Conservation (phyloP, 768 basidiomycete genomes). For the Auriscalpium microsporum region DNA sequence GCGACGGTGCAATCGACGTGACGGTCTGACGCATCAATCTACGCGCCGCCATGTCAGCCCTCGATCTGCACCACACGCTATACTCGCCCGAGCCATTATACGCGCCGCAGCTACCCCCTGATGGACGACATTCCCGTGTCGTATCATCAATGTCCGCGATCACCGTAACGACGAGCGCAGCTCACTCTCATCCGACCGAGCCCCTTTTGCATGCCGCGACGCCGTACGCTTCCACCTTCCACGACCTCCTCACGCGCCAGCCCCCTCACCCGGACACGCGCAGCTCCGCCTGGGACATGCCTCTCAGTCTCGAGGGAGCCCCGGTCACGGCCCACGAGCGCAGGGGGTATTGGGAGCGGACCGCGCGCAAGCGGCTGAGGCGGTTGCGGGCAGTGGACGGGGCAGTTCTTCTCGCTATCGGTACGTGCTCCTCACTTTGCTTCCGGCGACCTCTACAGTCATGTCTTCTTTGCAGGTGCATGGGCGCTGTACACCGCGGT, state of each 20-base stretch:
- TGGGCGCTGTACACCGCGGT: slow-evolving; percentile 58
- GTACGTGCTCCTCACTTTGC: slow-evolving; percentile 20
- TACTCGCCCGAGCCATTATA: neutral
- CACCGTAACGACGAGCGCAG: slow-evolving; percentile 20
- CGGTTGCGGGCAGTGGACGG: slow-evolving; percentile 24
- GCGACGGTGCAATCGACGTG: too few species aligned
- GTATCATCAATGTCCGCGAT: slow-evolving; percentile 23
- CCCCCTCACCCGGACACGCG: slow-evolving; percentile 36
- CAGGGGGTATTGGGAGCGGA: slow-evolving; percentile 21
- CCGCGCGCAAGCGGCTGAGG: slow-evolving; percentile 25
- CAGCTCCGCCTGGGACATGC: slow-evolving; percentile 22
- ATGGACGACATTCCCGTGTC: slow-evolving; percentile 16
- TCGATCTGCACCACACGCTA: neutral
- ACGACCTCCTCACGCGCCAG: slow-evolving; percentile 29
- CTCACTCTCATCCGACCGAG: slow-evolving; percentile 25
- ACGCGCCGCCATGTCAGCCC: slow-evolving; percentile 10
- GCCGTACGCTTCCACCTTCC: slow-evolving; percentile 25
- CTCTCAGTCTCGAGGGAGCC: slow-evolving; percentile 24
- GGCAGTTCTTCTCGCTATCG: slow-evolving; percentile 27
- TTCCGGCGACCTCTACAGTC: neutral
- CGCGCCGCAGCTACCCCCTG: neutral
- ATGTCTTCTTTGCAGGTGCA: slow-evolving; percentile 27
- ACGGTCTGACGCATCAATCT: neutral
- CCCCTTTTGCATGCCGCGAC: slow-evolving; percentile 21
- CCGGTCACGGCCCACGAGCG: slow-evolving; percentile 24